Percentiles rank a stretch among this genome's conserved stretches.
Conservation (phyloP, 352 stramenopile genomes). For the Phytopythium vexans region DNA sequence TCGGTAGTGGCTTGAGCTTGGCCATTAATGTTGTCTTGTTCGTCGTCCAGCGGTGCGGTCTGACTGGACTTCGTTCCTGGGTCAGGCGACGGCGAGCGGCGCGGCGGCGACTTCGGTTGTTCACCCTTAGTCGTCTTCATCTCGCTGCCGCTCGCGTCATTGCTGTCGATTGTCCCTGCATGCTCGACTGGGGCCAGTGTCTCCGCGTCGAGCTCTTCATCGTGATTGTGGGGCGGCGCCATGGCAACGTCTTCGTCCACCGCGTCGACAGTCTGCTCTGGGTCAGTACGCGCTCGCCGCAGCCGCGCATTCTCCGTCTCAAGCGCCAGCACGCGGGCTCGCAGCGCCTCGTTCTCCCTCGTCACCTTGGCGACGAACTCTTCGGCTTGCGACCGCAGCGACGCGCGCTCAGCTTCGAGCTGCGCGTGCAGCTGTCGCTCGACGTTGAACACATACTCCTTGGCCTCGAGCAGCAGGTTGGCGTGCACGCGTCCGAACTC, state of each 20-base stretch:
- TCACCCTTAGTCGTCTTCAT: too few relatives aligned
- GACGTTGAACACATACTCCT: conserved; percentile 57
- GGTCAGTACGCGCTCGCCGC: not conserved
- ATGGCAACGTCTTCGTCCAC: conserved; percentile 13
- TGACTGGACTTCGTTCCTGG: too few relatives aligned
- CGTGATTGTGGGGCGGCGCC: conserved; percentile 9
- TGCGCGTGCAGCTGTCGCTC: conserved; percentile 49
- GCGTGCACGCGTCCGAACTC: conserved; percentile 74
- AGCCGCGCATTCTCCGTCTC: conserved; percentile 22
- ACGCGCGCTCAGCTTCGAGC: conserved; percentile 42
- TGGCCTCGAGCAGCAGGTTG: conserved; percentile 60
- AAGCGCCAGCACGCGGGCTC: conserved; percentile 17
- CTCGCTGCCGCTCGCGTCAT: not conserved
- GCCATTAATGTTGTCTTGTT: not conserved
- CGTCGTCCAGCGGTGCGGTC: not conserved
- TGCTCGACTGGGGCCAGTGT: not conserved
- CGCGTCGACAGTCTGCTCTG: conserved; percentile 12
- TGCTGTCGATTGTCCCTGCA: not conserved
- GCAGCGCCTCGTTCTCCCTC: conserved; percentile 37
- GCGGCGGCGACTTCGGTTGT: not conserved
- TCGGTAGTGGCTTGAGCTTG: not conserved
- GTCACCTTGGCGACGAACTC: conserved; percentile 47
- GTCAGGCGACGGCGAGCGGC: not conserved
- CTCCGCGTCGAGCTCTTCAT: not conserved
- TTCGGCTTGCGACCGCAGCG: conserved; percentile 44